Evolutionary conservation across 345 rosid genomes (phyloP), one percentile per base, ranked within the genome.

Genomic region (Dimocarpus longan): DNA sequence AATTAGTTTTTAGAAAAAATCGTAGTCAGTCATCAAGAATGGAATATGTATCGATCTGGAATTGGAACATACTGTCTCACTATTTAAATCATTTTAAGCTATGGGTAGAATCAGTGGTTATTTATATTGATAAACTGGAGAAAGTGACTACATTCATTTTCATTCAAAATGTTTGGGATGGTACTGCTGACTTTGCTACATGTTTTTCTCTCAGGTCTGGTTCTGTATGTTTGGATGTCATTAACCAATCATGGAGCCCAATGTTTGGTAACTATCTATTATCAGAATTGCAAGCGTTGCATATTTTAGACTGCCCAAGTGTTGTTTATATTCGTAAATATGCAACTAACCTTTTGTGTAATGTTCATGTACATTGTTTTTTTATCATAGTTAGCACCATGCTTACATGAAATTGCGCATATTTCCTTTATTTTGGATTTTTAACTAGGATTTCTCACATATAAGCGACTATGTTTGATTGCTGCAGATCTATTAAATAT

Each of bases 201-300:
- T 81, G n/a, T 57, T 73, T 70, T 77, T 46, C 18, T 79, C 69
- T 60, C 90, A 91, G 93, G 74, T 91, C 91, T 10, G 95, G 95
- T 67, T 90, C 92, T 71, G 90, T 90, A 28, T 91, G 95, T 85
- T 83, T 89, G 88, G 93, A 91, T 79, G 92, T 91, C 40, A 91
- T 91, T 82, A 91, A 90, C 79, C 93, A 91, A 57, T 88, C 93
- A 48, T 91, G 95, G 95, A 91, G 93, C 82, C 95, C 95, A 69
- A 90, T 91, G 93, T 91, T 91, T 79, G 92, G 93, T 91, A 84
- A 87, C 77, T 71, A 42, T 59, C 21, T 74, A 57, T 63, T 37
- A 21, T 65, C 37, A 11, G 42, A 60, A 56, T 68, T 32, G 19
- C 65, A 16, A 21, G 22, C 70, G 6, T 56, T 22, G 64, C 26